These are phyloP conservation scores for Diplocarpon mali DNA, from an alignment of 2,329 filamentous ascomycete genomes.

Conservation along the genomic window DNA sequence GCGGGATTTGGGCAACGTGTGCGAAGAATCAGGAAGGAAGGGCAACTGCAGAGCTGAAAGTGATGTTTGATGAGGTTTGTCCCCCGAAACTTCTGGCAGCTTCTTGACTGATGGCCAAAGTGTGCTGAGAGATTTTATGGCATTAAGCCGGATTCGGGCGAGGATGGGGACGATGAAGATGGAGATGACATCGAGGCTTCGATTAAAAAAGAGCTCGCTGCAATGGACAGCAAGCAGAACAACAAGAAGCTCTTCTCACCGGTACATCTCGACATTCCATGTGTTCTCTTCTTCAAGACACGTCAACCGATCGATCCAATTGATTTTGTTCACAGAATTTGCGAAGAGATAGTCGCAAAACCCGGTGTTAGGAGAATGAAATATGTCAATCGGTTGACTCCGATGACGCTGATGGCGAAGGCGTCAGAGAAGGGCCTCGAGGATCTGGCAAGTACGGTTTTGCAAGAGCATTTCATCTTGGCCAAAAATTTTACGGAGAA, in stretches of 20 bases:
- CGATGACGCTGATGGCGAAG: slow-evolving; percentile 44
- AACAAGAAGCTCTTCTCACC: slow-evolving; percentile 36
- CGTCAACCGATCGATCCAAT: slow-evolving; percentile 44
- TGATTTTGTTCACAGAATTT: slow-evolving; percentile 42
- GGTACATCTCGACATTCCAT: slow-evolving; percentile 46
- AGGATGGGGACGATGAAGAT: slow-evolving; percentile 32
- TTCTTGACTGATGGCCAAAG: slow-evolving; percentile 30
- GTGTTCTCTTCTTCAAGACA: slow-evolving; percentile 51
- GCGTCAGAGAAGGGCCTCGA: slow-evolving; percentile 59
- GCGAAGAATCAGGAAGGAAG: slow-evolving; percentile 60
- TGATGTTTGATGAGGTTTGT: slow-evolving; percentile 55
- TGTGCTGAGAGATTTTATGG: slow-evolving; percentile 54
- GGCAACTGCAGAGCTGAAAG: slow-evolving; percentile 54
- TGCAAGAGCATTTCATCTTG: slow-evolving; percentile 48
- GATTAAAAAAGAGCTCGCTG: slow-evolving; percentile 60
- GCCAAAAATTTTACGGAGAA: slow-evolving; percentile 15
- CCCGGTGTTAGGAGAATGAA: slow-evolving; percentile 36
- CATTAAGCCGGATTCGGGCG: slow-evolving; percentile 27
- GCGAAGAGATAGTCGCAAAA: slow-evolving; percentile 38
- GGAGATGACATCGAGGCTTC: slow-evolving; percentile 59
- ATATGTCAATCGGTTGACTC: slow-evolving; percentile 51
- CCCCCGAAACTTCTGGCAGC: not conserved
- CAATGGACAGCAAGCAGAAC: slow-evolving; percentile 38
- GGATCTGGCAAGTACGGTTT: slow-evolving; percentile 50
- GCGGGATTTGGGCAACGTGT: slow-evolving; percentile 70